Evolutionary conservation across 768 basidiomycete genomes (phyloP).

Genomic region (Clathrus columnatus): DNA sequence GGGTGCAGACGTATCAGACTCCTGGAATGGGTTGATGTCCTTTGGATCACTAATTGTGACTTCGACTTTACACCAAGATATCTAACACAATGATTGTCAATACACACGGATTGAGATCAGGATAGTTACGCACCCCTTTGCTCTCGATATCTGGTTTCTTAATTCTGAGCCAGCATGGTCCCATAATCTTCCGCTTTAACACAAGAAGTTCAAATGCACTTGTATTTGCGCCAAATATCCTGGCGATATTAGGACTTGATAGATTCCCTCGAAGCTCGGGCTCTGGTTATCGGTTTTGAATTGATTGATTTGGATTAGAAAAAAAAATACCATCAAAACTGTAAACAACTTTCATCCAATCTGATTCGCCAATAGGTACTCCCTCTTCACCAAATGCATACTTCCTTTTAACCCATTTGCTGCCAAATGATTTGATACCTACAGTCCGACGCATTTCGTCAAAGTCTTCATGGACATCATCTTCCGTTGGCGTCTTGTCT

Average conservation of each 20-base stretch:
- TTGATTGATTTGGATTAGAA: neutral
- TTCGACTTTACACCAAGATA: slow-evolving; percentile 97
- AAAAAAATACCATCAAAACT: slow-evolving; percentile 64
- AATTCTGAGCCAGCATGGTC: slow-evolving; percentile 92
- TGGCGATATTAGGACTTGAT: slow-evolving; percentile 74
- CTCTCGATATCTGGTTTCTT: slow-evolving; percentile 66
- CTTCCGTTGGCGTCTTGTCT: slow-evolving; percentile 58
- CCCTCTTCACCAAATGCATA: slow-evolving; percentile 88
- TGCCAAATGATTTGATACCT: slow-evolving; percentile 68
- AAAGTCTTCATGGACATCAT: slow-evolving; percentile 78
- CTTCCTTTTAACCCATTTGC: slow-evolving; percentile 78
- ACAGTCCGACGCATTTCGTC: slow-evolving; percentile 65
- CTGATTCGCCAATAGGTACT: slow-evolving; percentile 66
- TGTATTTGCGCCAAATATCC: slow-evolving; percentile 87
- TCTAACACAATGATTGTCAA: slow-evolving; percentile 33
- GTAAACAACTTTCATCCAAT: slow-evolving; percentile 94
- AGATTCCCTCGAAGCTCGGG: slow-evolving; percentile 64
- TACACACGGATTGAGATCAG: neutral
- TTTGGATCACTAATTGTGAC: slow-evolving; percentile 77
- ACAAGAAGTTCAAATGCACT: slow-evolving; percentile 90
- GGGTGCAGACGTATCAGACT: slow-evolving; percentile 58
- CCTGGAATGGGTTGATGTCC: slow-evolving; percentile 74
- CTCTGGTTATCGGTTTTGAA: slow-evolving; percentile 33
- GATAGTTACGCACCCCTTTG: slow-evolving; percentile 55
- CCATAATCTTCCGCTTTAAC: slow-evolving; percentile 96